These are phyloP conservation scores for Corymbia maculata DNA, from an alignment of 345 rosid species.

Conservation along the genomic window DNA sequence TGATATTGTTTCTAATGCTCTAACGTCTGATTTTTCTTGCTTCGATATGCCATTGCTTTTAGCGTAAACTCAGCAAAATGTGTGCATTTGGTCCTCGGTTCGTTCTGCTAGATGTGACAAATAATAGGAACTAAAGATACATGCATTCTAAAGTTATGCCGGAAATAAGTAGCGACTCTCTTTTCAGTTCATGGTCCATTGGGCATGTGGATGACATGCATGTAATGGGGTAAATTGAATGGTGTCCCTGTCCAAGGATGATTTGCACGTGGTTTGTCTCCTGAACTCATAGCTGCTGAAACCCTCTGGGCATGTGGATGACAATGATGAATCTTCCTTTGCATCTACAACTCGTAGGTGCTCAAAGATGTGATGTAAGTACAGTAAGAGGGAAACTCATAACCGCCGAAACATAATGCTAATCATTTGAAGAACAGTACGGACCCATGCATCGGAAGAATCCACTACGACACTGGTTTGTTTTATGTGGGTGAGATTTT, in stretches of 20 bases:
- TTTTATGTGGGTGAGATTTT: not conserved
- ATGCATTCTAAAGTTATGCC: not conserved
- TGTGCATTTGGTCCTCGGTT: not conserved
- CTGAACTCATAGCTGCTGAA: not conserved
- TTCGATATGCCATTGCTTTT: not conserved
- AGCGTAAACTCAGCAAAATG: not conserved
- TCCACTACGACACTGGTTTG: not conserved
- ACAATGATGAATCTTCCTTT: not conserved
- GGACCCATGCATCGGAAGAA: not conserved
- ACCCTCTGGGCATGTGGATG: too few species aligned
- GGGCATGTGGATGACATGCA: not conserved
- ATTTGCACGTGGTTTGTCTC: not conserved
- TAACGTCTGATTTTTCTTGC: not conserved
- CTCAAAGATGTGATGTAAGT: not conserved
- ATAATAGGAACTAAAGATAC: not conserved
- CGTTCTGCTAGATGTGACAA: not conserved
- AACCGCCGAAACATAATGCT: not conserved
- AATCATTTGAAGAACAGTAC: not conserved
- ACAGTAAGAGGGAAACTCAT: not conserved
- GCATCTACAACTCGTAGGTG: not conserved
- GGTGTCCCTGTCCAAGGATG: not conserved
- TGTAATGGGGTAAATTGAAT: not conserved
- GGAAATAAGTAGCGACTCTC: not conserved
- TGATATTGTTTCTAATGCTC: not conserved
- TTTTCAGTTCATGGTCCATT: not conserved